phyloP scores from a whole-genome alignment of 2,329 filamentous ascomycete genomes.

The Tothia fuscella region DNA sequence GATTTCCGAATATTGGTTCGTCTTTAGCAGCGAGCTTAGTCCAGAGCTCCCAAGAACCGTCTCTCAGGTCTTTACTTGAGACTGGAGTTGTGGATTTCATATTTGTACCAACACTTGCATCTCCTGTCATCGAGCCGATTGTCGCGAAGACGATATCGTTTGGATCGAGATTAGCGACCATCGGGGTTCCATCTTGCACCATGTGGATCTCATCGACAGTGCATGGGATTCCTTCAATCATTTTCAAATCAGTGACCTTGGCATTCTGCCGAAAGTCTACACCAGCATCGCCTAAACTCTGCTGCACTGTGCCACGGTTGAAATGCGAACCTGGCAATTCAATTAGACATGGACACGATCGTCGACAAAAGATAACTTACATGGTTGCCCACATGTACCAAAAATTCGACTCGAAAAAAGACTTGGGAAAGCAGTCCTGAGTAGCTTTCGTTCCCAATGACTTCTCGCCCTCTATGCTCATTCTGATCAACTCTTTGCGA shows the following conservation, averaged over 20 bases:
- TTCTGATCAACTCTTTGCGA: not conserved
- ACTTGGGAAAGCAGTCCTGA: conserved; percentile 14
- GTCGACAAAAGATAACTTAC: conserved; percentile 10
- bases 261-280: conserved; percentile 14
- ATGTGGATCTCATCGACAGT: conserved; percentile 12
- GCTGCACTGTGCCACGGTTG: conserved; percentile 27
- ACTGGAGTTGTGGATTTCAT: not conserved
- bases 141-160: not conserved
- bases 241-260: not conserved
- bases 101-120: not conserved
- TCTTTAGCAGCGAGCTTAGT: not conserved
- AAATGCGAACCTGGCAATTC: conserved; percentile 18
- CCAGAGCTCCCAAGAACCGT: not conserved
- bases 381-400: conserved; percentile 28
- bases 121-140: not conserved
- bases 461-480: not conserved
- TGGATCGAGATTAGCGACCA: conserved; percentile 9
- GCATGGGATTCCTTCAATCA: conserved; percentile 13
- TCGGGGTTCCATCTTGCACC: conserved; percentile 13
- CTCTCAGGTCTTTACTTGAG: too few relatives aligned
- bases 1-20: not conserved
- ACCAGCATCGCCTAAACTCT: conserved; percentile 25
- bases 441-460: conserved; percentile 9
- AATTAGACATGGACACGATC: too few relatives aligned
- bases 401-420: conserved; percentile 27